phyloP scores from a whole-genome alignment of 176 grass and related monocot genomes.

The Microstegium vimineum region DNA sequence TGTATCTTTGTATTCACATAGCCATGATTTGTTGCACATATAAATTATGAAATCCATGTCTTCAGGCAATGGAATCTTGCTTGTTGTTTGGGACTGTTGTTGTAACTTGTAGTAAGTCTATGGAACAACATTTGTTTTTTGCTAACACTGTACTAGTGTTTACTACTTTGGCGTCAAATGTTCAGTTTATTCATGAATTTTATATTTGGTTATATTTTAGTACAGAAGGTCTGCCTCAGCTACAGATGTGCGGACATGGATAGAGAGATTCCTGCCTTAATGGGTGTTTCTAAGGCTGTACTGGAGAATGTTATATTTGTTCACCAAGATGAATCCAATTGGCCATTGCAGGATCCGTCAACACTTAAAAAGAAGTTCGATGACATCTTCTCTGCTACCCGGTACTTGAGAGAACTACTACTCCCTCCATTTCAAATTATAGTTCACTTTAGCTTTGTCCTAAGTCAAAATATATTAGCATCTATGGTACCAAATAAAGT shows the following conservation, averaged over 20 bases:
- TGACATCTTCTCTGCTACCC: constrained; percentile 96
- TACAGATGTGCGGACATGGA: constrained; percentile 99
- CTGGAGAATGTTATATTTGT: constrained; percentile 99
- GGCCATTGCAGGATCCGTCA: constrained; percentile 91
- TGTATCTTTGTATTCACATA: constrained; percentile 12
- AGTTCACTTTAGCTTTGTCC: not conserved
- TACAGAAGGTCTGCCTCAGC: constrained; percentile 96
- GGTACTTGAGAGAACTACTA: constrained; percentile 42
- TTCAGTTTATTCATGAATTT: not conserved
- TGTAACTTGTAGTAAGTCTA: constrained; percentile 7
- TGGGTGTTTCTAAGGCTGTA: constrained; percentile 97
- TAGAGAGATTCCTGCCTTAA: constrained; percentile 89
- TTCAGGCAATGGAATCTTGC: not conserved
- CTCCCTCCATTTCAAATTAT: not conserved
- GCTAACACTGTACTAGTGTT: not conserved
- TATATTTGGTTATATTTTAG: constrained; percentile 29
- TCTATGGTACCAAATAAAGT: not conserved
- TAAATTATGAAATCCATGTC: constrained; percentile 12
- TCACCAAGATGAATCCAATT: constrained; percentile 96
- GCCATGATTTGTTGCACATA: not conserved
- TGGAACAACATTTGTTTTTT: not conserved
- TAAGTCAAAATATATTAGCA: not conserved
- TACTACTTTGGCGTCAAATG: not conserved
- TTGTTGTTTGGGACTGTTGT: not conserved
- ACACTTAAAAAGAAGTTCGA: constrained; percentile 99